Evolutionary conservation across 1,284 basidiomycete species (phyloP), one percentile per base, ranked within the genome.

Genomic region (Pyrrhoderma noxium): DNA sequence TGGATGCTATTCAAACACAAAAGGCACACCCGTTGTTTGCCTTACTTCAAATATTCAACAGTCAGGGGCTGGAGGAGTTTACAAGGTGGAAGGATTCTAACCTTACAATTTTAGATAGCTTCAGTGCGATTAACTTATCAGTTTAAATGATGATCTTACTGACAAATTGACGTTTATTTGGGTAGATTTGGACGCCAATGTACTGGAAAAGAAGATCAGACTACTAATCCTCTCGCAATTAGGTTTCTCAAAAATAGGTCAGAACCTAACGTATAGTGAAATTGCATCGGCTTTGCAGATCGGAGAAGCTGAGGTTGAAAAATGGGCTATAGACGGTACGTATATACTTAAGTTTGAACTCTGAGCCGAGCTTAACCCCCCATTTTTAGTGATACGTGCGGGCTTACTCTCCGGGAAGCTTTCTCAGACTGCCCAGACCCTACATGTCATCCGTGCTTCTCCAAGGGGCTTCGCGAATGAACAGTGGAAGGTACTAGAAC

Each of bases 301-400:
- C 9, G 76, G 83, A 36, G 61, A 69, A 21, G 70, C 75, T 25
- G 75, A 91, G 53, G 90, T 96, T 23, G 93, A 96, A 66, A 82
- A 80, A 61, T 95, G 90, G 91, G 84, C 87, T 46, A 95, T 95
- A 60, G 92, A 95, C 67, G 87, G 92, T 93, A 64, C 52, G 73
- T 63, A 16, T 23, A 11, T 11, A 11, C 31, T 34, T 34, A 23
- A 4, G 7, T 42, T 18, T 14, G 16, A 16, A 19, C 23, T 8
- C 2, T 35, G 45, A 21, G 22, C 34, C 35, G 14, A 52, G 51
- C 21, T 44, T 51, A 13, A 50, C 25, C 34, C 47, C 46, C 57
- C 16, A 38, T 18, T 50, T 45, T 16, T 57, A 94, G 93, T 88
- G 51, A 93, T 96, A 63, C 88, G 90, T 57, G 79, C 83, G 3